Evolutionary conservation across 768 basidiomycete species (phyloP), one percentile per base, ranked within the genome.

Genomic region (Suillus brevipes): DNA sequence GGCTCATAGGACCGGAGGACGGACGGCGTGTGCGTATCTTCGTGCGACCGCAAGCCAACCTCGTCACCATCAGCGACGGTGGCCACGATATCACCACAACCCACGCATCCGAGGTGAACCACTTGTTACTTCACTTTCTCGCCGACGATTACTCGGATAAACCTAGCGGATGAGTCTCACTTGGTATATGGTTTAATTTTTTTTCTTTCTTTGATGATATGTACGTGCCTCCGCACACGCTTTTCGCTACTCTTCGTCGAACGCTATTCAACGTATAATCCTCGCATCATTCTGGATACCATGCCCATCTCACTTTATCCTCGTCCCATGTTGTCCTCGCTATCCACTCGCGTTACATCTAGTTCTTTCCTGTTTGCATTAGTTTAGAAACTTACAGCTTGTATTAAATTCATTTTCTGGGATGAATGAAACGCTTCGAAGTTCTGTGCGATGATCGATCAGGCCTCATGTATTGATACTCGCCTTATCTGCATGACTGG

Each of bases 1-100:
- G 91, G 90, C 72, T 93, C 47, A 71, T 89, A 36, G 92, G 92
- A 4, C 90, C 90, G 25, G 85, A 86, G 67, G 75, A 83, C 14
- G 91, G 91, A 20, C 80, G 81, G 61, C 87, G 87, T 79, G 90
- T 91, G 68, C 60, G 82, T 73, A 0, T 59, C 4, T 28, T 42
- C 47, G 31, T 34, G 12, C 3, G 20, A 16, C 76, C 77, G 37
- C 65, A 66, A 31, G 71, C 78, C 47, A 64, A 66, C 43, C 67
- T 77, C 31, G 68, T 76, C 4, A 77, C 77, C 42, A 75, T 77
- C 58, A 40, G 40, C 2, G 67, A 67, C 34, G 77, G 69, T 10
- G 69, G 74, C 18, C 76, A 77, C 52, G 76, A 77, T 58, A 68
- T 77, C 42, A 77, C 72, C 1, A 59, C 76, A 16, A 77, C 76